Evolutionary conservation across 805 yeast genomes (phyloP).

Genomic region (Myxozyma neotropica): DNA sequence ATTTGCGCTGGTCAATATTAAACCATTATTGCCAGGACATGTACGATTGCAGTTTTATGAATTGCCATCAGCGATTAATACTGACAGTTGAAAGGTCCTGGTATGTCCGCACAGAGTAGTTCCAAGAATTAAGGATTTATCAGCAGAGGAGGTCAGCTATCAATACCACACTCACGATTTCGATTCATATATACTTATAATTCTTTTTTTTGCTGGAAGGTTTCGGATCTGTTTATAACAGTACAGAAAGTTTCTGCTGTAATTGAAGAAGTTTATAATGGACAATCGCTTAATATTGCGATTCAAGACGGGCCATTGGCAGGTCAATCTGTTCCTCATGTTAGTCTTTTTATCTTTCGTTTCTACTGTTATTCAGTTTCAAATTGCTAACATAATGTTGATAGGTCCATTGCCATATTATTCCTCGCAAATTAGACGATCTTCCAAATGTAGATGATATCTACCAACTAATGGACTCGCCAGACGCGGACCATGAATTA

Average conservation of each 20-base stretch:
- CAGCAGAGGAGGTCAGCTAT: conserved; percentile 57
- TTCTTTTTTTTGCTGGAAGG: conserved; percentile 3
- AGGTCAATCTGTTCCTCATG: conserved; percentile 94
- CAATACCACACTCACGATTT: too few species aligned
- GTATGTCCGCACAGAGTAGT: conserved; percentile 80
- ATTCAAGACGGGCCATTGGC: conserved; percentile 97
- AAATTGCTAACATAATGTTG: neutral
- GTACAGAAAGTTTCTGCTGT: conserved; percentile 71
- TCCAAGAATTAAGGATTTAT: conserved; percentile 66
- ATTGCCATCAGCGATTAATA: neutral
- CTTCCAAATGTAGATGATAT: conserved; percentile 72
- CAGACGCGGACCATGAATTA: conserved; percentile 50
- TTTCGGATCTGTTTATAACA: conserved; percentile 71
- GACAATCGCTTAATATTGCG: conserved; percentile 84
- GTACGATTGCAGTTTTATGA: conserved; percentile 40
- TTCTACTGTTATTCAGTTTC: neutral
- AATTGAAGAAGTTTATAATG: conserved; percentile 65
- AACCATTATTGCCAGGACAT: conserved; percentile 94
- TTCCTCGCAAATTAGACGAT: conserved; percentile 69
- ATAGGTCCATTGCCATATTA: conserved; percentile 77
- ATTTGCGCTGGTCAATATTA: conserved; percentile 85
- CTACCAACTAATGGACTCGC: conserved; percentile 62
- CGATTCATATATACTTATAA: neutral
- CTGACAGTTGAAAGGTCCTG: conserved; percentile 47
- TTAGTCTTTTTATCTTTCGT: conserved; percentile 39